Conservation (phyloP, 176 grass and related monocot genomes). For the Luzula sylvatica region DNA sequence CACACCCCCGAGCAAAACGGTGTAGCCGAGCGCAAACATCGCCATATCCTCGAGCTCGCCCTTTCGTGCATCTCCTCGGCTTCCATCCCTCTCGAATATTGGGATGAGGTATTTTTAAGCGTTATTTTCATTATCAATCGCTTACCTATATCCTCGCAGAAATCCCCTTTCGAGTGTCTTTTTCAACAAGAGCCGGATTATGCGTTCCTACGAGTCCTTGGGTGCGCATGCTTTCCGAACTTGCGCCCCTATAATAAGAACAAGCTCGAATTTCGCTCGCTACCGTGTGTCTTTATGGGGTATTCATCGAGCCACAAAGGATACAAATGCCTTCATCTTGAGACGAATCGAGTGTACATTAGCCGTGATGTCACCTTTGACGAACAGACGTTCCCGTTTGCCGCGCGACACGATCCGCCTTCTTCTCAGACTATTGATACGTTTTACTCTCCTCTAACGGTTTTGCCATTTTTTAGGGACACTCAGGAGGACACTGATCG, state of each 20-base stretch:
- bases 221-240: background rate
- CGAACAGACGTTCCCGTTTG: too few relatives aligned
- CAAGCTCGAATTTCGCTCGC: too few relatives aligned
- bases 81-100: background rate
- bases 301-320: too few relatives aligned
- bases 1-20: constrained; percentile 3
- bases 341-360: too few relatives aligned
- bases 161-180: background rate
- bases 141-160: background rate
- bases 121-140: background rate
- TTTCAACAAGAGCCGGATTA: background rate
- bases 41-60: background rate
- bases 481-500: too few relatives aligned
- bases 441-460: too few relatives aligned
- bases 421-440: too few relatives aligned
- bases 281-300: too few relatives aligned
- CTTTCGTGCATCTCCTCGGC: background rate
- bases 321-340: too few relatives aligned
- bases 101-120: background rate
- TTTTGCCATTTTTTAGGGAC: too few relatives aligned
- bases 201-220: background rate
- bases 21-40: background rate
- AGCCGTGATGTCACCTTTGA: too few relatives aligned
- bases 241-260: background rate
- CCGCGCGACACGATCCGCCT: too few relatives aligned